Conservation (phyloP, 257 asterid genomes). For the Plantago major region DNA sequence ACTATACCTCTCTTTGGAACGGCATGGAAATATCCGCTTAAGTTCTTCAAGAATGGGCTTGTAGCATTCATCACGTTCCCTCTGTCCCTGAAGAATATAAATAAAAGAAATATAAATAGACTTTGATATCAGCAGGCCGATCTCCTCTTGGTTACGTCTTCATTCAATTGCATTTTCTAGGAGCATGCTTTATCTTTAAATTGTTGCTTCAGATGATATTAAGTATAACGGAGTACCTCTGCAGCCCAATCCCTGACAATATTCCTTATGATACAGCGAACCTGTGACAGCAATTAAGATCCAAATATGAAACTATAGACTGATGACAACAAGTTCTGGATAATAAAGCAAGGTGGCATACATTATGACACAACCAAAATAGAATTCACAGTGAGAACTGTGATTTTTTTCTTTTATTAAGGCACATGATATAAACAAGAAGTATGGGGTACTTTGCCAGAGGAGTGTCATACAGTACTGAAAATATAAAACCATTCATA, state of each 20-base stretch:
- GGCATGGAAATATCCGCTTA: slow-evolving; percentile 61
- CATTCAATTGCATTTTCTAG: slow-evolving; percentile 3
- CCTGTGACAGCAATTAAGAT: slow-evolving; percentile 37
- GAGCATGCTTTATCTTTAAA: background rate
- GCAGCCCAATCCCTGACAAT: slow-evolving; percentile 97
- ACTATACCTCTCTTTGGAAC: slow-evolving; percentile 51
- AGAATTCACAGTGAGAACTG: no score
- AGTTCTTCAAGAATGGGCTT: slow-evolving; percentile 88
- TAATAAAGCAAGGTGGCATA: background rate
- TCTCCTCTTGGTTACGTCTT: slow-evolving; percentile 1
- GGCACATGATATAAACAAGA: no score
- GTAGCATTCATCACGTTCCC: slow-evolving; percentile 88
- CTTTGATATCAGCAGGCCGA: background rate
- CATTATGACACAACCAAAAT: no score
- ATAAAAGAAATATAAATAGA: background rate
- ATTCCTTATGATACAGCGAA: slow-evolving; percentile 89
- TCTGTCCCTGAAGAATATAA: slow-evolving; percentile 56
- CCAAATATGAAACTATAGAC: background rate
- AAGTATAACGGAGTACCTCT: slow-evolving; percentile 51
- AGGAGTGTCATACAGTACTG: no score
- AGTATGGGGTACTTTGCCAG: no score
- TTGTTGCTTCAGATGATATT: background rate
- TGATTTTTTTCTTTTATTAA: no score
- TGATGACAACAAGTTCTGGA: background rate
- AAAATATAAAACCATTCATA: no score